phyloP scores from a whole-genome alignment of 352 stramenopile species.

The Phytophthora cryptogea region DNA sequence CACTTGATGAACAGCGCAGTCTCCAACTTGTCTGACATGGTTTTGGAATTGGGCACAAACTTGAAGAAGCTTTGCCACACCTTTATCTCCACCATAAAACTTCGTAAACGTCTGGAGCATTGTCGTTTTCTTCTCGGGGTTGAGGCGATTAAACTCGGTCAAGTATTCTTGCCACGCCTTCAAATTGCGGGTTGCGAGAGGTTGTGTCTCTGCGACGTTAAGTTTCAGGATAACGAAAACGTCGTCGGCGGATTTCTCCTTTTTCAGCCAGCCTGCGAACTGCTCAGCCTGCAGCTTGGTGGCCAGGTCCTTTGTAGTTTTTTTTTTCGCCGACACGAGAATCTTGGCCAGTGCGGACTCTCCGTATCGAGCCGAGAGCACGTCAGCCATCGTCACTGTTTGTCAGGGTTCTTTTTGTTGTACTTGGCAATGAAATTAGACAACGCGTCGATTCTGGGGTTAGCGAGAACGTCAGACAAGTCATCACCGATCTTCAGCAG shows the following conservation, averaged over 20 bases:
- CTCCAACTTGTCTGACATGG: background rate
- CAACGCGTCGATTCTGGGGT: background rate
- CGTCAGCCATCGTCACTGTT: background rate
- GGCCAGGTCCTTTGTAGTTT: background rate
- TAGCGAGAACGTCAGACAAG: background rate
- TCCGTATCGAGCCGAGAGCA: background rate
- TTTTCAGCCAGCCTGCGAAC: background rate
- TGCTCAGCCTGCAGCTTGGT: background rate
- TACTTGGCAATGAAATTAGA: background rate
- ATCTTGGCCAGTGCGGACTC: background rate
- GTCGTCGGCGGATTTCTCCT: background rate
- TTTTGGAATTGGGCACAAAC: background rate
- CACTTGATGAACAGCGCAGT: background rate
- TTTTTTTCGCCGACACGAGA: background rate
- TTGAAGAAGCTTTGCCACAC: background rate
- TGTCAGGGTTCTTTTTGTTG: background rate
- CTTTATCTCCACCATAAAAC: background rate
- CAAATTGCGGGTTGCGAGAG: background rate
- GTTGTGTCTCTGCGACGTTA: background rate
- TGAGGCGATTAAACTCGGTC: background rate
- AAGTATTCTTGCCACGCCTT: conserved; percentile 2
- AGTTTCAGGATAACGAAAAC: conserved; percentile 5
- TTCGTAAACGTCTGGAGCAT: background rate
- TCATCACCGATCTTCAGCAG: background rate
- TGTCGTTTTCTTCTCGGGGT: conserved; percentile 1